Conservation (phyloP, 2,329 filamentous ascomycete species). For the Colletotrichum cuscutae region DNA sequence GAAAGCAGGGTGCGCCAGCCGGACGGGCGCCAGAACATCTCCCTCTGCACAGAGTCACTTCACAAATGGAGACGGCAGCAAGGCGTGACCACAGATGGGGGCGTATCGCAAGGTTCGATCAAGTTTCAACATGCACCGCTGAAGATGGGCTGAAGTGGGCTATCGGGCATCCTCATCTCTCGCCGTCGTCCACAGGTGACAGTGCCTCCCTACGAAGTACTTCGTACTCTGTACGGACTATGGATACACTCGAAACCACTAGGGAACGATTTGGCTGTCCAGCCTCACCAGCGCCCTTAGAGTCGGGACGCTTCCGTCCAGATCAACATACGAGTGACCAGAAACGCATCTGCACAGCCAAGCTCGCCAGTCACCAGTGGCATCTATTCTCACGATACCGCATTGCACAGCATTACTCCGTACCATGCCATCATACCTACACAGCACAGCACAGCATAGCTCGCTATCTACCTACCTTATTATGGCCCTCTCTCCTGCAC, state of each 20-base stretch:
- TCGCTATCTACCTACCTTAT: background rate
- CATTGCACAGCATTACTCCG: background rate
- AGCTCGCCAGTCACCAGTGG: background rate
- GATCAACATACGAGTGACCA: background rate
- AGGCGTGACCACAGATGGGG: background rate
- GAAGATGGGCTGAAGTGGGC: slow-evolving; percentile 9
- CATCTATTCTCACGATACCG: background rate
- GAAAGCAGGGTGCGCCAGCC: slow-evolving; percentile 13
- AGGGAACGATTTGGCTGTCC: background rate
- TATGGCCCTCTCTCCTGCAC: background rate
- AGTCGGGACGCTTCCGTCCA: background rate
- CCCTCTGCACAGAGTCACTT: background rate
- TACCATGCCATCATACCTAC: too few relatives aligned
- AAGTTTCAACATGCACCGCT: slow-evolving; percentile 18
- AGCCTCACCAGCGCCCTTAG: slow-evolving; percentile 3
- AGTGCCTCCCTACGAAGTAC: too few relatives aligned
- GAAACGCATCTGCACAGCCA: background rate
- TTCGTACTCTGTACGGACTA: too few relatives aligned
- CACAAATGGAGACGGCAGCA: slow-evolving; percentile 1
- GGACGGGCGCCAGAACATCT: slow-evolving; percentile 2
- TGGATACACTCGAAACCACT: background rate
- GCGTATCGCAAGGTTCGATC: background rate
- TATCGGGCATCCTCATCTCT: background rate
- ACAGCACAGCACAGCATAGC: background rate
- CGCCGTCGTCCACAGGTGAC: background rate